A percentile compares a stretch with the other conserved stretches of the same genome.
Evolutionary conservation across 148 eudicot species (phyloP).

Genomic region (Nyssa sinensis): DNA sequence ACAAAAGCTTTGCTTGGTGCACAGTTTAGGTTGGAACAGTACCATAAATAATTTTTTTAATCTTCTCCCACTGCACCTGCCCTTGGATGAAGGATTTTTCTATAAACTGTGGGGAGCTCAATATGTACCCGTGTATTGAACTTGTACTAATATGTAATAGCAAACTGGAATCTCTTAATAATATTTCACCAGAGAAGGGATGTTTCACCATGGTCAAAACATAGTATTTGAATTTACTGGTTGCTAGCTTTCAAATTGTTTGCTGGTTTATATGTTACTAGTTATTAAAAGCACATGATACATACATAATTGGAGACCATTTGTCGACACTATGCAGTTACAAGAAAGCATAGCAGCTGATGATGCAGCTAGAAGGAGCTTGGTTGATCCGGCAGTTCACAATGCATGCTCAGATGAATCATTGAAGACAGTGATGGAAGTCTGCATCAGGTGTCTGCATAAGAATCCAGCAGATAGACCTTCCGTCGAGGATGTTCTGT

Average conservation of each 20-base stretch:
- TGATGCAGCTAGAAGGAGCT: slow-evolving; percentile 51
- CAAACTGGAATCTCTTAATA: background rate
- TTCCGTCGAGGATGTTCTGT: slow-evolving; percentile 78
- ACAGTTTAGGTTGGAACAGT: no score
- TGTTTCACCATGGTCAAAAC: background rate
- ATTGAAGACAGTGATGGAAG: slow-evolving; percentile 76
- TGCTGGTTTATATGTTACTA: background rate
- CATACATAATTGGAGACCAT: background rate
- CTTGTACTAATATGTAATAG: no score
- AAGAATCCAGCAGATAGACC: slow-evolving; percentile 68
- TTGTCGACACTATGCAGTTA: slow-evolving; percentile 34
- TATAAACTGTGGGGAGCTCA: no score
- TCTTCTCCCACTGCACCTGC: no score
- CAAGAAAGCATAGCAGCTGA: slow-evolving; percentile 48
- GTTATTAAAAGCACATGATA: background rate
- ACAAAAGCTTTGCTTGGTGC: no score
- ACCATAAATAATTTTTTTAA: no score
- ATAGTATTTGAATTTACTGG: background rate
- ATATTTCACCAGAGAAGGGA: background rate
- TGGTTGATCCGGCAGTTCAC: slow-evolving; percentile 53
- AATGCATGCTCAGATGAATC: slow-evolving; percentile 62
- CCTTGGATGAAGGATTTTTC: no score
- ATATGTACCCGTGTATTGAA: no score
- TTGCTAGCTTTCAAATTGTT: background rate
- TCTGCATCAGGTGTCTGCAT: slow-evolving; percentile 59